Percentiles rank a stretch among this genome's conserved stretches.
Conservation (phyloP, 2,329 filamentous ascomycete species). For the Colletotrichum sp. region DNA sequence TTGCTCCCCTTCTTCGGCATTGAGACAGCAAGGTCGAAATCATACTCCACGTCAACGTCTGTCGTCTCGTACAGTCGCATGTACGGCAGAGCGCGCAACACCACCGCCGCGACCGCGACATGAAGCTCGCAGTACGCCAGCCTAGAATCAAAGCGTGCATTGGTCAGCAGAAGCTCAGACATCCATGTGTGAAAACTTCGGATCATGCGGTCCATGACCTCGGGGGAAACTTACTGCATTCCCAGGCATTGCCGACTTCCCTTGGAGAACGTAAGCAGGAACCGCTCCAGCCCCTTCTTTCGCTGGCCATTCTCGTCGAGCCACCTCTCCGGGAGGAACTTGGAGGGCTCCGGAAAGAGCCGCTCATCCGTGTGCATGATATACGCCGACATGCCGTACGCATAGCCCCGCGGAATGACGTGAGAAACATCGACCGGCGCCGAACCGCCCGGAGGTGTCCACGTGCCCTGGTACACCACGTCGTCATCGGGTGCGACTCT, state of each 20-base stretch:
- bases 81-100: constrained; percentile 27
- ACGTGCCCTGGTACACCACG: constrained; percentile 28
- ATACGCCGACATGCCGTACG: background rate
- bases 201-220: background rate
- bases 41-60: constrained; percentile 28
- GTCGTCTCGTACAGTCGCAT: constrained; percentile 31
- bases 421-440: constrained; percentile 18
- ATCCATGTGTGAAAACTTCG: background rate
- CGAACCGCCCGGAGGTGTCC: constrained; percentile 6
- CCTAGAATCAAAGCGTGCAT: constrained; percentile 11
- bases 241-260: constrained; percentile 23
- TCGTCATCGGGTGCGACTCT: constrained; percentile 33
- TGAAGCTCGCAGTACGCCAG: constrained; percentile 33
- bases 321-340: constrained; percentile 24
- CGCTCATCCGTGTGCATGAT: constrained; percentile 19
- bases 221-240: constrained; percentile 20
- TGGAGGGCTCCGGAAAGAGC: background rate
- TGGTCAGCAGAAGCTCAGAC: background rate
- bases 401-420: constrained; percentile 31
- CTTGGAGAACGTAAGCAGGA: constrained; percentile 20
- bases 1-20: constrained; percentile 17
- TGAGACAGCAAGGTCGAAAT: constrained; percentile 27
- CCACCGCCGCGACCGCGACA: constrained; percentile 25
- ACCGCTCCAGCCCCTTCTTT: background rate
- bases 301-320: constrained; percentile 12